Conservation (phyloP, 106 monocot species). For the Allium fistulosum region DNA sequence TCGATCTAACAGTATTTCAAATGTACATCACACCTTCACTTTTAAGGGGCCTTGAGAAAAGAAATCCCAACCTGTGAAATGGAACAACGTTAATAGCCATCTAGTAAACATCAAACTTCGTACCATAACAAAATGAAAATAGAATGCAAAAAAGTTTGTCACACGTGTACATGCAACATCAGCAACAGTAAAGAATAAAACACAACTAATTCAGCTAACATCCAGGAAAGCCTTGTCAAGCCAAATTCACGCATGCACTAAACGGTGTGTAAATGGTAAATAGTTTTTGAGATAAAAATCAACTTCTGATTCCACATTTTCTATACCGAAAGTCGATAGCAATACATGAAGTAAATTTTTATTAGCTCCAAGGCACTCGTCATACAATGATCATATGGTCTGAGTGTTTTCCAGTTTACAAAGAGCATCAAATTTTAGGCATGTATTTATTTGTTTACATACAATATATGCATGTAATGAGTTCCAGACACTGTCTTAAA, state of each 20-base stretch:
- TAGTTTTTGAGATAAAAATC: no score
- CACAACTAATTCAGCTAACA: neutral
- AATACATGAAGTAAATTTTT: no score
- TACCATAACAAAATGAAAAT: neutral
- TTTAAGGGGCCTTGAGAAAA: conserved; percentile 2
- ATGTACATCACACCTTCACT: conserved; percentile 2
- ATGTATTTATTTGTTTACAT: no score
- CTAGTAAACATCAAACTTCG: neutral
- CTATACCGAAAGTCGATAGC: no score
- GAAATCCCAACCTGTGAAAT: conserved; percentile 7
- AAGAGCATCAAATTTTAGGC: no score
- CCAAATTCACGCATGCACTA: neutral
- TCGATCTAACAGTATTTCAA: neutral
- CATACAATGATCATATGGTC: no score
- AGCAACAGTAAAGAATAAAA: neutral
- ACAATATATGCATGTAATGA: no score
- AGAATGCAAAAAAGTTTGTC: neutral
- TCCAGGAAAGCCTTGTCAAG: neutral
- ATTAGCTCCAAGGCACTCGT: no score
- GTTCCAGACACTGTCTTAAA: no score
- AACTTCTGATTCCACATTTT: no score
- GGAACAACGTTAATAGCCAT: neutral
- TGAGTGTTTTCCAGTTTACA: no score
- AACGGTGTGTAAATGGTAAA: no score
- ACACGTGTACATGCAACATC: neutral